Conservation (phyloP, 257 asterid genomes). For the Scutellaria barbata region DNA sequence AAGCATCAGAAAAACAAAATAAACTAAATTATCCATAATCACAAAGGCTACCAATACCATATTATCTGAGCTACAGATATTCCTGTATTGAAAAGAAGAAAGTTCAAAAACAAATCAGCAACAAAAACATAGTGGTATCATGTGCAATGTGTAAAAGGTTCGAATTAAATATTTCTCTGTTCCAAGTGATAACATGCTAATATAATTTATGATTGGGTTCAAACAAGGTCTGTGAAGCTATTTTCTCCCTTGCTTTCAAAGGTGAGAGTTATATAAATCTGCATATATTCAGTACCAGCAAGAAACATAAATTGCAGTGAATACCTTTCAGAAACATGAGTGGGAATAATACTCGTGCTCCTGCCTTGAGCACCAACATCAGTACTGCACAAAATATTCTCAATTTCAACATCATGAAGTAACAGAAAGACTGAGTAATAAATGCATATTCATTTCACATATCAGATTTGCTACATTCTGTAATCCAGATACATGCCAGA, state of each 20-base stretch:
- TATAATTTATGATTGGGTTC: no score
- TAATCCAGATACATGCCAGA: constrained; percentile 11
- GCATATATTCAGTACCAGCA: no score
- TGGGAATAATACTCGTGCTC: constrained; percentile 57
- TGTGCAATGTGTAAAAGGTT: constrained; percentile 3
- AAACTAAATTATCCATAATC: constrained; percentile 3
- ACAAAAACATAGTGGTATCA: constrained; percentile 8
- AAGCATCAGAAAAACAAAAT: constrained; percentile 29
- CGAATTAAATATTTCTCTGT: constrained; percentile 6
- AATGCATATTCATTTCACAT: constrained; percentile 22
- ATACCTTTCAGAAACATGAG: constrained; percentile 76
- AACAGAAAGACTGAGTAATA: constrained; percentile 12
- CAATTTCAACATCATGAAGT: constrained; percentile 23
- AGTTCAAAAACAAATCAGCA: constrained; percentile 1
- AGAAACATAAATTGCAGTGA: background rate
- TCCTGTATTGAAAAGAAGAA: constrained; percentile 11
- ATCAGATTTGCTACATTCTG: background rate
- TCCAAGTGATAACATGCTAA: constrained; percentile 10
- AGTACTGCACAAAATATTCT: constrained; percentile 50
- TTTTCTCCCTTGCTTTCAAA: no score
- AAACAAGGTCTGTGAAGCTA: no score
- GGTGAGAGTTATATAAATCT: background rate
- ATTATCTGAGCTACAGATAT: background rate
- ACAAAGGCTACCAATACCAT: constrained; percentile 13
- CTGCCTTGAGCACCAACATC: constrained; percentile 64